Conservation (phyloP, 306 rosid genomes). For the Myrica gale region DNA sequence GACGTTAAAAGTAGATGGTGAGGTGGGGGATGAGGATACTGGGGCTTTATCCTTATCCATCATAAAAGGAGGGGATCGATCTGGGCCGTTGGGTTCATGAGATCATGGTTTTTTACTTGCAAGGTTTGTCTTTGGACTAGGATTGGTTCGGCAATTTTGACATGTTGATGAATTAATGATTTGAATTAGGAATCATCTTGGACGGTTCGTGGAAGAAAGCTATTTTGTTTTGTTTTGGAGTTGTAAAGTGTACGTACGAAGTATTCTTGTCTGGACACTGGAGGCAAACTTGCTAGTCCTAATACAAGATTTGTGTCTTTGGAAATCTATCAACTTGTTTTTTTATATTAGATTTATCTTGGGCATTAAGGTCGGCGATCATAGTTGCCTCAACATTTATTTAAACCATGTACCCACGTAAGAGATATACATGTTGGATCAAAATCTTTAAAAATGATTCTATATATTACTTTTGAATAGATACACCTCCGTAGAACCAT, state of each 20-base stretch:
- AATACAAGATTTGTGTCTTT: slow-evolving; percentile 23
- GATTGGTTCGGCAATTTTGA: slow-evolving; percentile 21
- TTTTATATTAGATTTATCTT: background rate
- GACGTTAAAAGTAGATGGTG: slow-evolving; percentile 15
- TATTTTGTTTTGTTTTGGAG: background rate
- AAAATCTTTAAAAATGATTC: too few relatives aligned
- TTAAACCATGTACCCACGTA: too few relatives aligned
- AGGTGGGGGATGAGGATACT: slow-evolving; percentile 11
- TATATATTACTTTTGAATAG: too few relatives aligned
- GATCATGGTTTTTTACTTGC: background rate
- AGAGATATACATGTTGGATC: too few relatives aligned
- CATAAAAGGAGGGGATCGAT: background rate
- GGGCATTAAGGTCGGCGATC: background rate
- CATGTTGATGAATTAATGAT: slow-evolving; percentile 49
- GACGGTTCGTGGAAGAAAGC: slow-evolving; percentile 26
- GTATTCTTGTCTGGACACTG: slow-evolving; percentile 7
- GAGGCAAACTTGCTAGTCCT: slow-evolving; percentile 15
- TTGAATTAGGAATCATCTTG: background rate
- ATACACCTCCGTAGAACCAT: too few relatives aligned
- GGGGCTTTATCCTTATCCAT: slow-evolving; percentile 60
- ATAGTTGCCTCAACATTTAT: background rate
- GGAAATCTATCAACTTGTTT: background rate
- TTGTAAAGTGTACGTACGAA: background rate
- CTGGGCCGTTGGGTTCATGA: slow-evolving; percentile 20
- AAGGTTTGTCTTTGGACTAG: background rate